Evolutionary conservation across 371 early-diverging fungal genomes (phyloP).

Genomic region (Coemansia linderi): DNA sequence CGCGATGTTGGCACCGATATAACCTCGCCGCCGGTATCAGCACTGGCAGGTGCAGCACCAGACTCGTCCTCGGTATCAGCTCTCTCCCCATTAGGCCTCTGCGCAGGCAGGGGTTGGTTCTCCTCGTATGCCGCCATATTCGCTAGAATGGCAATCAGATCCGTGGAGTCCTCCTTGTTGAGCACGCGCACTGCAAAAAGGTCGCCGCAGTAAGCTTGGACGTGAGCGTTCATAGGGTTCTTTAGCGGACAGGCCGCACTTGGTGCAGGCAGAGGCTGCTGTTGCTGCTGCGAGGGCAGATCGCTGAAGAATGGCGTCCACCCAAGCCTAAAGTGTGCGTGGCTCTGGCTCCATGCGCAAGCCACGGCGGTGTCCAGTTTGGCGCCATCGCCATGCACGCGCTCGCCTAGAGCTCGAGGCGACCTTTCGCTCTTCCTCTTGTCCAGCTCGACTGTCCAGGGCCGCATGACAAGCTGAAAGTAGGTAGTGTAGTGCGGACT

Average conservation of each 20-base stretch:
- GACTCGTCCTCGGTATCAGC: background rate
- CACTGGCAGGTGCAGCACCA: background rate
- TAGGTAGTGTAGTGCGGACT: slow-evolving; percentile 50
- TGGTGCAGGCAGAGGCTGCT: background rate
- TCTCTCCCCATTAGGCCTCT: background rate
- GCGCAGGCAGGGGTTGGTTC: slow-evolving; percentile 23
- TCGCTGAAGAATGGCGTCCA: slow-evolving; percentile 51
- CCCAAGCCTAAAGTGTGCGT: slow-evolving; percentile 41
- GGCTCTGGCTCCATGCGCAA: slow-evolving; percentile 47
- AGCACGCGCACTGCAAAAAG: slow-evolving; percentile 48
- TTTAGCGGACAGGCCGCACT: background rate
- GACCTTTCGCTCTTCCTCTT: slow-evolving; percentile 3
- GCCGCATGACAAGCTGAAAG: slow-evolving; percentile 42
- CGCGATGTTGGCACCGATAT: slow-evolving; percentile 34
- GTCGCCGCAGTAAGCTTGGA: slow-evolving; percentile 50
- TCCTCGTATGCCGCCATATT: slow-evolving; percentile 44
- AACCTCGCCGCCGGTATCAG: background rate
- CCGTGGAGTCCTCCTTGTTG: slow-evolving; percentile 50
- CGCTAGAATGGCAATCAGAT: slow-evolving; percentile 47
- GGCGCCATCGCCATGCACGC: background rate
- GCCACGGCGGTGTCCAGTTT: slow-evolving; percentile 23
- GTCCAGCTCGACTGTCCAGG: slow-evolving; percentile 37
- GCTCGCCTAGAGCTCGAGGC: background rate
- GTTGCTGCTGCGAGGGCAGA: slow-evolving; percentile 8
- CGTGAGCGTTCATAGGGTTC: slow-evolving; percentile 23